Conservation (phyloP, 2,329 filamentous ascomycete genomes). For the Akanthomyces muscarius region DNA sequence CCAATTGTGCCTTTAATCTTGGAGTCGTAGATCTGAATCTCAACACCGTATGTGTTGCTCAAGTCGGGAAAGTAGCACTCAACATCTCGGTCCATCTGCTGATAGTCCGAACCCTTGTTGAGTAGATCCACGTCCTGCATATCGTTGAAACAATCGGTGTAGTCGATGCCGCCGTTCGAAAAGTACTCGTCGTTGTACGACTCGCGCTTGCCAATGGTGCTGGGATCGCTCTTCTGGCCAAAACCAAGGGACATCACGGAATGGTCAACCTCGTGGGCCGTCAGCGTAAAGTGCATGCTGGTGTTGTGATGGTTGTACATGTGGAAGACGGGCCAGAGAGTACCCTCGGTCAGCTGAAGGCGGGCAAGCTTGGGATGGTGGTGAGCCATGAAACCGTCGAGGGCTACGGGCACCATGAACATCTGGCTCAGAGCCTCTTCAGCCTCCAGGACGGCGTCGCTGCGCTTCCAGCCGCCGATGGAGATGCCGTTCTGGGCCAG, state of each 20-base stretch:
- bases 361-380: background rate
- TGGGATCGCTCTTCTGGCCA: background rate
- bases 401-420: background rate
- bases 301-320: background rate
- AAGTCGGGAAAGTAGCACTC: background rate
- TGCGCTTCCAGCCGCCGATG: slow-evolving; percentile 4
- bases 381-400: background rate
- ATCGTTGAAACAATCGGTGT: slow-evolving; percentile 3
- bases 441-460: background rate
- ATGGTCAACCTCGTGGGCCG: background rate
- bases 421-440: background rate
- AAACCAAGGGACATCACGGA: slow-evolving; percentile 1
- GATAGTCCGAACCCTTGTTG: background rate
- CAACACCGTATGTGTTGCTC: background rate
- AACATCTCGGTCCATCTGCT: background rate
- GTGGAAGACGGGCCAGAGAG: slow-evolving; percentile 1
- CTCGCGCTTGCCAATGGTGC: background rate
- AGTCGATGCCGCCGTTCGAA: background rate
- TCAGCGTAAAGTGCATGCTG: background rate
- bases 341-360: background rate
- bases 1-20: background rate
- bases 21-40: slow-evolving; percentile 1
- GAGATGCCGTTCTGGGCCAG: background rate
- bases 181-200: background rate
- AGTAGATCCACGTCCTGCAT: background rate